A percentile compares a stretch with the other conserved stretches of the same genome.
phyloP scores from a whole-genome alignment of 2,329 filamentous ascomycete species.

The Claviceps pazoutovae region DNA sequence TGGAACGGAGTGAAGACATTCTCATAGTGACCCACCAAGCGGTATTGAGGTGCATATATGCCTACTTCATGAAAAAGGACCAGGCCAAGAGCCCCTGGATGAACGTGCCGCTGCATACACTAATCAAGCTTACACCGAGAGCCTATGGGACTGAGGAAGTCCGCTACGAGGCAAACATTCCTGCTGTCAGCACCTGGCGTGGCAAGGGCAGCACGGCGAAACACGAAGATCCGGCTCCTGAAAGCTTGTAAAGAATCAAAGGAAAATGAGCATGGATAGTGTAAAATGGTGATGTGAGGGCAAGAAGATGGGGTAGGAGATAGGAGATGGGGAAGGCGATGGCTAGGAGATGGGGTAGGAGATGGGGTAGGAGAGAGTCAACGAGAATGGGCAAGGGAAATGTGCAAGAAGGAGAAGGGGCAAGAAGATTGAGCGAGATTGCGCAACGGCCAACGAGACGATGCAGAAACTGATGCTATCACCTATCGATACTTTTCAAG shows the following conservation, averaged over 20 bases:
- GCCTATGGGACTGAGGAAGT: conserved; percentile 90
- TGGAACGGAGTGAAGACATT: conserved; percentile 91
- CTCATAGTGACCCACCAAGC: conserved; percentile 97
- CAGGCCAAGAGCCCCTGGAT: conserved; percentile 94
- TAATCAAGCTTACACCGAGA: conserved; percentile 90
- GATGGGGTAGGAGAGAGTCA: no score
- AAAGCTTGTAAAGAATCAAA: conserved; percentile 14
- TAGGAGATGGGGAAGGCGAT: no score
- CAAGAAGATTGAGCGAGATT: no score
- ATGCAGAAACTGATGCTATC: no score
- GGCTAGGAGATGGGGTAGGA: no score
- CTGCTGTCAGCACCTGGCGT: conserved; percentile 90
- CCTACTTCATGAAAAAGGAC: conserved; percentile 96
- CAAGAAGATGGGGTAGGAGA: no score
- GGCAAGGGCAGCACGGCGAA: conserved; percentile 87
- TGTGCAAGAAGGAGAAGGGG: no score
- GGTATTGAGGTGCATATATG: conserved; percentile 91
- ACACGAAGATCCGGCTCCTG: conserved; percentile 51
- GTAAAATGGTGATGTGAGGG: no score
- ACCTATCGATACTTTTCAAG: neutral
- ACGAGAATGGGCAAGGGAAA: no score
- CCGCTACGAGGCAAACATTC: conserved; percentile 78
- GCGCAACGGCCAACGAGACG: no score
- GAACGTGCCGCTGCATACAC: conserved; percentile 89
- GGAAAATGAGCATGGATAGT: no score